Evolutionary conservation across 2,329 filamentous ascomycete species (phyloP).

Genomic region (Metarhizium guizhouense): DNA sequence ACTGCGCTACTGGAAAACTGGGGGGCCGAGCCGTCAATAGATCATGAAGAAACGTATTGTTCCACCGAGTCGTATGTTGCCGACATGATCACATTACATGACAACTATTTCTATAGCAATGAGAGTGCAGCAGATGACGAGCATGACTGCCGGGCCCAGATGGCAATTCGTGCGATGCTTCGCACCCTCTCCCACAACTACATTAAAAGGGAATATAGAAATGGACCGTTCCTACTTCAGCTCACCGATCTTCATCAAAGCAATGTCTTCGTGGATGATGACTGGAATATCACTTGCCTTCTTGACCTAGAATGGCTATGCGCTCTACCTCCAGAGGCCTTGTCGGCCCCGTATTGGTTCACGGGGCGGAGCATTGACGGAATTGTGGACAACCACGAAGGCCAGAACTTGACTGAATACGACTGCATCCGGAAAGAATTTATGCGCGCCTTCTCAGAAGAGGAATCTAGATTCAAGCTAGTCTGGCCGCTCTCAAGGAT

Average conservation of each 20-base stretch:
- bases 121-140: slow-evolving; percentile 14
- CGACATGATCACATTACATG: slow-evolving; percentile 17
- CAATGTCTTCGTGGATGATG: slow-evolving; percentile 26
- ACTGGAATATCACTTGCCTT: slow-evolving; percentile 24
- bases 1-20: slow-evolving; percentile 24
- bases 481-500: background rate
- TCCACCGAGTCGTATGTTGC: slow-evolving; percentile 17
- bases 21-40: slow-evolving; percentile 20
- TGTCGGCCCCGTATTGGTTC: slow-evolving; percentile 14
- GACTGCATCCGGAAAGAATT: slow-evolving; percentile 11
- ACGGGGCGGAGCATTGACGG: slow-evolving; percentile 11
- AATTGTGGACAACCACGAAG: slow-evolving; percentile 4
- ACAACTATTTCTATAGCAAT: slow-evolving; percentile 15
- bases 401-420: slow-evolving; percentile 8
- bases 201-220: slow-evolving; percentile 12
- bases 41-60: slow-evolving; percentile 19
- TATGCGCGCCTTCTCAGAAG: slow-evolving; percentile 9
- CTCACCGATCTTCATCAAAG: slow-evolving; percentile 23
- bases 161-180: slow-evolving; percentile 17
- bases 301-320: slow-evolving; percentile 28
- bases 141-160: slow-evolving; percentile 19
- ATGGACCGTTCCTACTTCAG: slow-evolving; percentile 19
- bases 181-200: slow-evolving; percentile 15
- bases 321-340: slow-evolving; percentile 13
- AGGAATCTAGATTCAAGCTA: slow-evolving; percentile 7